phyloP scores from a whole-genome alignment of 2,329 filamentous ascomycete species.

The Chrysosporium queenslandicum region DNA sequence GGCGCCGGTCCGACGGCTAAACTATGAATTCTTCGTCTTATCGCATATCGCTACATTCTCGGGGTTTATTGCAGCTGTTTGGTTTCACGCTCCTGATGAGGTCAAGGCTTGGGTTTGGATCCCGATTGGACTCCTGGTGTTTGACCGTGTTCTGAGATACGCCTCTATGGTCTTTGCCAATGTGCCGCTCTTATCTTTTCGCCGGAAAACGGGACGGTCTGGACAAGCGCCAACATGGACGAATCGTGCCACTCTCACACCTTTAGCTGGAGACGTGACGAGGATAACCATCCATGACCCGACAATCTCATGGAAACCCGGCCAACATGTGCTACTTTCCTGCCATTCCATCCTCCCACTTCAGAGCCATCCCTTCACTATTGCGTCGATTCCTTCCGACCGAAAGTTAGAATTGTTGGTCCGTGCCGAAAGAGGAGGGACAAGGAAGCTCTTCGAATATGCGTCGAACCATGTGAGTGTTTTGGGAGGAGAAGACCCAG shows the following conservation, averaged over 20 bases:
- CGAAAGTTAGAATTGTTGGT: constrained; percentile 48
- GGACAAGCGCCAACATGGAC: constrained; percentile 25
- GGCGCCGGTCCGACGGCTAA: constrained; percentile 40
- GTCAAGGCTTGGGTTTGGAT: constrained; percentile 41
- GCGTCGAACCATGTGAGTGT: constrained; percentile 35
- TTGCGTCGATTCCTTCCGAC: constrained; percentile 48
- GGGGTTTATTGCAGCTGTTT: constrained; percentile 41
- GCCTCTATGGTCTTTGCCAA: constrained; percentile 33
- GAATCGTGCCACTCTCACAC: constrained; percentile 38
- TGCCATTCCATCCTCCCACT: constrained; percentile 48
- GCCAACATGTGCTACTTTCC: constrained; percentile 54
- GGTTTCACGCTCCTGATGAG: constrained; percentile 39
- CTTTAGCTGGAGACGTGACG: constrained; percentile 47
- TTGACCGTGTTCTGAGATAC: constrained; percentile 37
- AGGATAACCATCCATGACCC: constrained; percentile 48
- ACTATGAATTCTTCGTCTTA: constrained; percentile 47
- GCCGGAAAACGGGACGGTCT: background rate
- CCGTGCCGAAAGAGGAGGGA: constrained; percentile 46
- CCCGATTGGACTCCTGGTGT: constrained; percentile 37
- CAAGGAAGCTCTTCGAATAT: constrained; percentile 42
- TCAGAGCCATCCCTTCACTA: constrained; percentile 56
- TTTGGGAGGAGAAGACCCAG: constrained; percentile 15
- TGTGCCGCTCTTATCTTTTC: constrained; percentile 33
- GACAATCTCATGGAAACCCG: constrained; percentile 49
- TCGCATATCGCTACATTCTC: constrained; percentile 46